These are phyloP conservation scores for Pseudoperonospora humuli DNA, from an alignment of 352 stramenopile species.

Conservation along the genomic window DNA sequence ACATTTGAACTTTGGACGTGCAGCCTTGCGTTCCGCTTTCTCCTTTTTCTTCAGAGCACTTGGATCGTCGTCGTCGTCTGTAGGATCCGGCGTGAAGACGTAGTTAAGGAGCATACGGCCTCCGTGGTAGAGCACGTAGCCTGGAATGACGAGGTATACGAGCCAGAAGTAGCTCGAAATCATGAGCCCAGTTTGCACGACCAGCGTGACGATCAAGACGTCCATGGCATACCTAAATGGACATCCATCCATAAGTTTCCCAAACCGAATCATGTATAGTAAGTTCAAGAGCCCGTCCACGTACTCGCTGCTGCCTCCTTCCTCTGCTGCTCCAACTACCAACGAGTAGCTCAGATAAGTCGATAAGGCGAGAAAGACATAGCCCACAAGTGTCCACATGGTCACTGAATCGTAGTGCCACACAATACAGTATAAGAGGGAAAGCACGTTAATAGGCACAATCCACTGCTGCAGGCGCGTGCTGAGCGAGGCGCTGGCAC, in stretches of 20 bases:
- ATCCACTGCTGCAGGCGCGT: conserved; percentile 72
- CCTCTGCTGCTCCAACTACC: conserved; percentile 66
- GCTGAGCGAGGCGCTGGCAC: conserved; percentile 57
- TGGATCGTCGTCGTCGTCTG: conserved; percentile 50
- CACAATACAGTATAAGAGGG: conserved; percentile 68
- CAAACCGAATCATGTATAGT: conserved; percentile 4
- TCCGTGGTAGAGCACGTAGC: conserved; percentile 74
- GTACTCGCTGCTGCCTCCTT: conserved; percentile 76
- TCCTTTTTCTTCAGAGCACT: conserved; percentile 62
- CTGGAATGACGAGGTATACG: conserved; percentile 72
- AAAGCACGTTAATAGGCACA: conserved; percentile 71
- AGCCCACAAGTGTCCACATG: conserved; percentile 60
- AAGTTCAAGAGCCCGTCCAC: conserved; percentile 4
- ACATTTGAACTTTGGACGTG: conserved; percentile 38
- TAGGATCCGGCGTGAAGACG: conserved; percentile 60
- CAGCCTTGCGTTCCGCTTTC: conserved; percentile 61
- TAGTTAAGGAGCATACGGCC: conserved; percentile 74
- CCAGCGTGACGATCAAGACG: conserved; percentile 73
- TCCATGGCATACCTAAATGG: conserved; percentile 72
- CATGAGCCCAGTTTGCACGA: conserved; percentile 66
- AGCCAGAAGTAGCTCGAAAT: conserved; percentile 87
- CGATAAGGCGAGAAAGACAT: conserved; percentile 49
- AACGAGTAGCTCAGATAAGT: conserved; percentile 80
- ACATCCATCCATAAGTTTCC: conserved; percentile 12
- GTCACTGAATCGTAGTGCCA: conserved; percentile 65